Evolutionary conservation across 2,329 filamentous ascomycete species (phyloP).

Genomic region (Colletotrichum liriopes): DNA sequence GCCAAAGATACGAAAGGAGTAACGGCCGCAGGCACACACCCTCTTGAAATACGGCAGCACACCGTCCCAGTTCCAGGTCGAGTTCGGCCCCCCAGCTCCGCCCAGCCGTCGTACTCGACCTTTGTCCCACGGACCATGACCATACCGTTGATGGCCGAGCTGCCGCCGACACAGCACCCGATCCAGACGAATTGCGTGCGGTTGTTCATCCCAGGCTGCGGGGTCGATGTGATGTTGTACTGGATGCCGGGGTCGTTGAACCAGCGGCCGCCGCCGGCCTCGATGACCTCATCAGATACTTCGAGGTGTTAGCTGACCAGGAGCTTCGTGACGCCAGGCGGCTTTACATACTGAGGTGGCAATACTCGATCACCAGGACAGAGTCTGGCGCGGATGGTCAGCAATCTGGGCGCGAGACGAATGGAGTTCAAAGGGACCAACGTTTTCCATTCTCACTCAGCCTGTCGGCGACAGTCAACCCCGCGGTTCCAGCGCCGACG

Average conservation of each 20-base stretch:
- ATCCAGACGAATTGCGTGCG: conserved; percentile 48
- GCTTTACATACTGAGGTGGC: conserved; percentile 15
- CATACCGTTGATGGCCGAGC: conserved; percentile 57
- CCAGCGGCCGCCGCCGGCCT: conserved; percentile 14
- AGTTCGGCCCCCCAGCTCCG: conserved; percentile 61
- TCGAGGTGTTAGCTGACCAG: not conserved
- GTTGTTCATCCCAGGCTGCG: conserved; percentile 48
- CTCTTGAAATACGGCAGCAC: conserved; percentile 63
- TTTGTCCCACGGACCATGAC: conserved; percentile 54
- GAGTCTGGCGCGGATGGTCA: conserved; percentile 24
- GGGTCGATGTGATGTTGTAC: conserved; percentile 49
- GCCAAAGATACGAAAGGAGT: not conserved
- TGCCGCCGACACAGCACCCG: conserved; percentile 56
- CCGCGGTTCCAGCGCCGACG: conserved; percentile 61
- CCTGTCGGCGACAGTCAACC: conserved; percentile 56
- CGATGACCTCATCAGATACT: conserved; percentile 28
- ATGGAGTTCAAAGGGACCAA: conserved; percentile 25
- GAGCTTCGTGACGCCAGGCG: accelerated
- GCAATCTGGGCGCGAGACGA: not conserved
- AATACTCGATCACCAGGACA: conserved; percentile 41
- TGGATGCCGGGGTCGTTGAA: conserved; percentile 43
- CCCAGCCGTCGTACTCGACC: conserved; percentile 61
- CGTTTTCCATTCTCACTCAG: conserved; percentile 51
- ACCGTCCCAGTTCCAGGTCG: conserved; percentile 56
- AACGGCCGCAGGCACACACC: conserved; percentile 43